Evolutionary conservation across 169 alveolate genomes (phyloP), one percentile per base, ranked within the genome.

Genomic region (Babesia sp.): DNA sequence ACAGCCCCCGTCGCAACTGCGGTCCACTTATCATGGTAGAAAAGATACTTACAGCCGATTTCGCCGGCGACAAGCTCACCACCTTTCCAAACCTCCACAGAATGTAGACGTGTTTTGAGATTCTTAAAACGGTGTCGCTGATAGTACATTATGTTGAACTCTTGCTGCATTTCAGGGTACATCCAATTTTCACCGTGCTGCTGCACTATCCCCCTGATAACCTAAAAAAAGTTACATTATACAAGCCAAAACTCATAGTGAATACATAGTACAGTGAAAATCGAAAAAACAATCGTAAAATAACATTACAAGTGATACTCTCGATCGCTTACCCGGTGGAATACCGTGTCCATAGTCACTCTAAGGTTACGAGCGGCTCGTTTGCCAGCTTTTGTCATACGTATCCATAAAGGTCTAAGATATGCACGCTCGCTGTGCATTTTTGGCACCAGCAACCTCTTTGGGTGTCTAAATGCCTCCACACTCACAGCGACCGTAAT

Each of bases 131-230:
- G 60, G 18, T 71, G 58, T 18, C 57, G n/a, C 56, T 80, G 78
- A 61, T 86, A 68, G 80, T 56, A 68, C 53, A 85, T 72, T 42
- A 61, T 57, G 57, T 85, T 73, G 73, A 87, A 87, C 55, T 71
- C 91, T 22, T 37, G 55, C 42, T 75, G 86, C 42, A 87, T 64
- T 57, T 69, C 84, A 2, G 93, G 91, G 55, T 87, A 87, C 67
- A 87, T 44, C 93, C 93, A 87, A 54, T 87, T 83, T 28, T 83
- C 84, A 16, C 93, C 93, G 50, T 83, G 91, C 45, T 83, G 84
- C 33, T 83, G 75, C 14, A 78, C 85, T 29, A 87, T 87, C 0
- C 91, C 93, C 4, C 42, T 59, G 44, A 87, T 50, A 16, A 87
- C 93, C 87, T 79, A 41, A 3, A n/a, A 12, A 41, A n/a, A n/a